Evolutionary conservation across 2,329 filamentous ascomycete species (phyloP).

Genomic region (Domatiomyces catenatus): DNA sequence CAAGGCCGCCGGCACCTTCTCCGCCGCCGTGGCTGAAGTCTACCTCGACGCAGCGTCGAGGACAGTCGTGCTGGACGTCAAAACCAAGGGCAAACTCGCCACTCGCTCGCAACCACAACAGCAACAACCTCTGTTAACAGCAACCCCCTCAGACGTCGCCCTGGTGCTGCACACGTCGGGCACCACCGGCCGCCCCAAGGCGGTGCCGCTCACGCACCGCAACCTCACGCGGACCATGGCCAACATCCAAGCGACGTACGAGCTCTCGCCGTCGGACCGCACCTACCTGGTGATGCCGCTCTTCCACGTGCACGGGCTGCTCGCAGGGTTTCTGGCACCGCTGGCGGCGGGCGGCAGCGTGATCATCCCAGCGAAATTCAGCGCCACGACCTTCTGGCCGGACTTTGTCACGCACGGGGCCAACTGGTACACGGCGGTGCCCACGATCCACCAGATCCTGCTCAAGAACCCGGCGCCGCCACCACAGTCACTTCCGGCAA

Average conservation of each 20-base stretch:
- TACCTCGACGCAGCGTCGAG: constrained; percentile 53
- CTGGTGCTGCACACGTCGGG: constrained; percentile 72
- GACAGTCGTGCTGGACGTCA: constrained; percentile 62
- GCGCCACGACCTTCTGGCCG: constrained; percentile 65
- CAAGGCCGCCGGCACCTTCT: constrained; percentile 60
- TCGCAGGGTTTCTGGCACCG: constrained; percentile 67
- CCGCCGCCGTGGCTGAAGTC: constrained; percentile 72
- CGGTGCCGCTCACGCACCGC: constrained; percentile 53
- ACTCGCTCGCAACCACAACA: too few species aligned
- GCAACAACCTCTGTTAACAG: constrained; percentile 32
- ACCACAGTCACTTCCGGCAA: constrained; percentile 52
- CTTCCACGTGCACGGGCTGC: constrained; percentile 79
- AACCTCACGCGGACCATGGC: constrained; percentile 72
- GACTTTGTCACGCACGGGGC: constrained; percentile 60
- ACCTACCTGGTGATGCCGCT: constrained; percentile 82
- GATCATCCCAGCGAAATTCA: constrained; percentile 65
- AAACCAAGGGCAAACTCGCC: constrained; percentile 55
- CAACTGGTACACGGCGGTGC: constrained; percentile 89
- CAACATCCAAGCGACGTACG: constrained; percentile 66
- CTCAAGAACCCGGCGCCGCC: constrained; percentile 57
- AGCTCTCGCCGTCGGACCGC: constrained; percentile 53
- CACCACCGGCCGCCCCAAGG: constrained; percentile 73
- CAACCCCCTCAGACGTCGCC: constrained; percentile 64
- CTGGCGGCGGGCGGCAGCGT: constrained; percentile 63
- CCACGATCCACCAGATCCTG: constrained; percentile 80